phyloP scores from a whole-genome alignment of 2,329 filamentous ascomycete species.

The Trichoderma guizhouense region DNA sequence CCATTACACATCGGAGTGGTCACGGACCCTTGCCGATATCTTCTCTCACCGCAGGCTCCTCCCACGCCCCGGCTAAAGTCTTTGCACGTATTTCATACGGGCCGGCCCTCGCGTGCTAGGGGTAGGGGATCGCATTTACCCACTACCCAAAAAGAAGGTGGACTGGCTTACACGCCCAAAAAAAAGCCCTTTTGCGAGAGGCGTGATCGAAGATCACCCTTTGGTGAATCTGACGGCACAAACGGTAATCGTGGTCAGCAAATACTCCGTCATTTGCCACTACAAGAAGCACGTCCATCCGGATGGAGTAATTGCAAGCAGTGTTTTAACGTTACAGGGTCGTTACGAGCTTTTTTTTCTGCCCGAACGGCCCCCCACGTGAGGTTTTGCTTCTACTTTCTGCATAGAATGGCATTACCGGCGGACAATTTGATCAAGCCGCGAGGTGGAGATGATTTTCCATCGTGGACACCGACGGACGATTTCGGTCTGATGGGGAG shows the following conservation, averaged over 20 bases:
- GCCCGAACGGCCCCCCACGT: background rate
- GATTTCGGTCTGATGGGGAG: background rate
- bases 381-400: background rate
- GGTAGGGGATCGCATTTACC: slow-evolving; percentile 5
- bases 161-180: background rate
- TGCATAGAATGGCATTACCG: background rate
- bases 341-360: background rate
- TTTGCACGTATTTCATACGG: background rate
- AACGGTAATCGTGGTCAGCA: background rate
- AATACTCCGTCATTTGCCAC: background rate
- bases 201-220: slow-evolving; percentile 8
- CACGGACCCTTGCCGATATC: background rate
- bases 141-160: background rate
- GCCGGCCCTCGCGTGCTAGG: background rate
- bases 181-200: background rate
- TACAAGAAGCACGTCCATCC: background rate
- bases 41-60: background rate
- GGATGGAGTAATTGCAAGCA: background rate
- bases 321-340: background rate
- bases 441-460: background rate
- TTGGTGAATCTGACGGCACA: background rate
- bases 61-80: slow-evolving; percentile 1
- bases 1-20: background rate
- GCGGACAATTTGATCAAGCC: background rate
- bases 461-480: background rate